Evolutionary conservation across 441 rosid species (phyloP).

Genomic region (Cnidoscolus chayamansa): DNA sequence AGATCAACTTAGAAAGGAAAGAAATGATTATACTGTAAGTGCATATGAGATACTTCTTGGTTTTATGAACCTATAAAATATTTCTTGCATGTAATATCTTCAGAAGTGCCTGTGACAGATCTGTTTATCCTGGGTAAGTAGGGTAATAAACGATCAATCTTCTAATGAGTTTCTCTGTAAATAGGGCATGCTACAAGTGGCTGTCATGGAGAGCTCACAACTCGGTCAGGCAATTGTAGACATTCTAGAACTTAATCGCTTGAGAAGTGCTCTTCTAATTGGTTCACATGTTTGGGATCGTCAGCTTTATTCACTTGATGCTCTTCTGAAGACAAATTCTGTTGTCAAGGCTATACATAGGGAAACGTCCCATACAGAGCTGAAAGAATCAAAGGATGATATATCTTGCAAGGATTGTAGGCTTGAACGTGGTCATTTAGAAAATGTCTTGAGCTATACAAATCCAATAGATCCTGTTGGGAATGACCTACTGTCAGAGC

Average conservation of each 20-base stretch:
- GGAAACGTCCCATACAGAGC: slow-evolving; percentile 30
- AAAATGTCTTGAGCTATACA: slow-evolving; percentile 25
- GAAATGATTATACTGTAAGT: slow-evolving; percentile 63
- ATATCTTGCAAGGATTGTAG: slow-evolving; percentile 28
- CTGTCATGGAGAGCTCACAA: slow-evolving; percentile 38
- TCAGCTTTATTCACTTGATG: slow-evolving; percentile 59
- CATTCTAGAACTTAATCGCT: slow-evolving; percentile 69
- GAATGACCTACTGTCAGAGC: slow-evolving; percentile 29
- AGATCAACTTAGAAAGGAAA: slow-evolving; percentile 64
- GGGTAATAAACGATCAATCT: slow-evolving; percentile 10
- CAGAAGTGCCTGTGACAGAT: background rate
- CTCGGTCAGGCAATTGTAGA: slow-evolving; percentile 43
- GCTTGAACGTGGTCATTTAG: slow-evolving; percentile 25
- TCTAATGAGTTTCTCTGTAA: slow-evolving; percentile 13
- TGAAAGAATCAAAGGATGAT: slow-evolving; percentile 34
- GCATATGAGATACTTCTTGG: slow-evolving; percentile 9
- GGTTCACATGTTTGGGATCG: slow-evolving; percentile 74
- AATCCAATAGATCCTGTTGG: slow-evolving; percentile 33
- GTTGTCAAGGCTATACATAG: slow-evolving; percentile 32
- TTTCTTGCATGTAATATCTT: background rate
- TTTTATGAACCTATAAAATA: background rate
- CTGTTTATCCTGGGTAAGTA: too few species aligned
- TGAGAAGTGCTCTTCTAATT: slow-evolving; percentile 64
- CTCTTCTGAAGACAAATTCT: slow-evolving; percentile 50
- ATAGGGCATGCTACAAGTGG: slow-evolving; percentile 59